Percentiles rank a stretch among this genome's conserved stretches.
Conservation (phyloP, 257 asterid genomes). For the Avicennia marina region DNA sequence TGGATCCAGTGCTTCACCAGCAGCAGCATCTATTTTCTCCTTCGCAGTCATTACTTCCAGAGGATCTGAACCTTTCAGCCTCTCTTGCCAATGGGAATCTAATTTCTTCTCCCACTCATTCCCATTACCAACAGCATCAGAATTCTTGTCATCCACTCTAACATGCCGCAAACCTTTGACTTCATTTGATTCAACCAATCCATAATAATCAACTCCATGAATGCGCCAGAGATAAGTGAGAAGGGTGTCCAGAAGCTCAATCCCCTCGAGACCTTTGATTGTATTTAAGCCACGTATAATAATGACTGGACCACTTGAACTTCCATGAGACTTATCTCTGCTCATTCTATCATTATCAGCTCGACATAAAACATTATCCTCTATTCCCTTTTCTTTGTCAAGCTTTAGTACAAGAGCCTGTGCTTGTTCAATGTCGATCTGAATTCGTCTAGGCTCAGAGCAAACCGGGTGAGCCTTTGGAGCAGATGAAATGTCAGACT, state of each 20-base stretch:
- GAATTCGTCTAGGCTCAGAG: conserved; percentile 76
- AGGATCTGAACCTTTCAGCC: conserved; percentile 85
- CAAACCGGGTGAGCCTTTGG: conserved; percentile 83
- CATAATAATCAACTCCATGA: conserved; percentile 96
- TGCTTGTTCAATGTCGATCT: conserved; percentile 72
- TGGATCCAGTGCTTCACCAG: conserved; percentile 87
- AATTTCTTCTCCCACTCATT: conserved; percentile 82
- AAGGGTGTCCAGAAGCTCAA: conserved; percentile 88
- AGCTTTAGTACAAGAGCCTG: conserved; percentile 81
- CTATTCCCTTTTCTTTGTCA: conserved; percentile 82
- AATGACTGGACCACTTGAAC: conserved; percentile 87
- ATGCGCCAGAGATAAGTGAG: conserved; percentile 96
- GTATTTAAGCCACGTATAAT: conserved; percentile 74
- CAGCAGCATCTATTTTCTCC: conserved; percentile 89
- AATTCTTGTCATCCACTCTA: conserved; percentile 57
- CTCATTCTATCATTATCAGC: conserved; percentile 72
- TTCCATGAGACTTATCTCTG: conserved; percentile 81
- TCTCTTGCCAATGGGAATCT: conserved; percentile 81
- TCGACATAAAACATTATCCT: conserved; percentile 72
- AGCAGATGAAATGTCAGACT: conserved; percentile 56
- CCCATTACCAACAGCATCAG: conserved; percentile 49
- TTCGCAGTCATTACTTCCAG: conserved; percentile 88
- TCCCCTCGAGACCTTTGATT: conserved; percentile 90
- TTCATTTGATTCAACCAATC: conserved; percentile 73
- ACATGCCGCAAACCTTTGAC: conserved; percentile 91